These are phyloP conservation scores for Alternaria dauci DNA, from an alignment of 2,329 filamentous ascomycete species.

Conservation along the genomic window DNA sequence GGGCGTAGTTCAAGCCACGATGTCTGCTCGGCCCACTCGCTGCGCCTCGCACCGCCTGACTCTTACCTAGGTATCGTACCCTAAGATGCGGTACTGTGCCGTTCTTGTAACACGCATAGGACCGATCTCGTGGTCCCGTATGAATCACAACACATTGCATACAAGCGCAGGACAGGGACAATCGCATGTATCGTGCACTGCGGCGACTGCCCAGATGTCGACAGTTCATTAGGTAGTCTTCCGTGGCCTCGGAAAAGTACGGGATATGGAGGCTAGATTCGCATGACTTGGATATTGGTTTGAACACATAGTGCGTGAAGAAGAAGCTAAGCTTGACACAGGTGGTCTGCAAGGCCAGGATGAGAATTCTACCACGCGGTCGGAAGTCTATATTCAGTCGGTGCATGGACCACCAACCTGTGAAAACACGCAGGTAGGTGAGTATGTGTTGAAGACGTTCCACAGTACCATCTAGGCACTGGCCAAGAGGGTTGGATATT, in stretches of 20 bases:
- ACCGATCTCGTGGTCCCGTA: not conserved
- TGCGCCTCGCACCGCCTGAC: not conserved
- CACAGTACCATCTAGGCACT: not conserved
- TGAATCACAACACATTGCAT: not conserved
- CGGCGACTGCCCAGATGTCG: not conserved
- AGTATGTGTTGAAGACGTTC: not conserved
- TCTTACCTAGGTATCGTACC: not conserved
- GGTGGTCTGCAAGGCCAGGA: not conserved
- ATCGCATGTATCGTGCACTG: not conserved
- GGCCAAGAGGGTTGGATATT: not conserved
- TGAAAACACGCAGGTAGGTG: not conserved
- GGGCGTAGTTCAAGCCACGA: not conserved
- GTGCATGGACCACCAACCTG: not conserved
- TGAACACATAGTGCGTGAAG: not conserved
- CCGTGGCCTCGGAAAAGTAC: not conserved
- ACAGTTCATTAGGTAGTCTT: not conserved
- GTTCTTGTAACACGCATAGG: not conserved
- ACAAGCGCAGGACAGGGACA: not conserved
- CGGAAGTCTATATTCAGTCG: too few relatives aligned
- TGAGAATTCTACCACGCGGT: not conserved
- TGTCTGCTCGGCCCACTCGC: not conserved
- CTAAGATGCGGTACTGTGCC: not conserved
- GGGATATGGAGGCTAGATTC: not conserved
- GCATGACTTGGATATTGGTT: not conserved
- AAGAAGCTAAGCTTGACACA: not conserved